These are phyloP conservation scores for Candida oleophila DNA, from an alignment of 805 yeast species.

Conservation along the genomic window DNA sequence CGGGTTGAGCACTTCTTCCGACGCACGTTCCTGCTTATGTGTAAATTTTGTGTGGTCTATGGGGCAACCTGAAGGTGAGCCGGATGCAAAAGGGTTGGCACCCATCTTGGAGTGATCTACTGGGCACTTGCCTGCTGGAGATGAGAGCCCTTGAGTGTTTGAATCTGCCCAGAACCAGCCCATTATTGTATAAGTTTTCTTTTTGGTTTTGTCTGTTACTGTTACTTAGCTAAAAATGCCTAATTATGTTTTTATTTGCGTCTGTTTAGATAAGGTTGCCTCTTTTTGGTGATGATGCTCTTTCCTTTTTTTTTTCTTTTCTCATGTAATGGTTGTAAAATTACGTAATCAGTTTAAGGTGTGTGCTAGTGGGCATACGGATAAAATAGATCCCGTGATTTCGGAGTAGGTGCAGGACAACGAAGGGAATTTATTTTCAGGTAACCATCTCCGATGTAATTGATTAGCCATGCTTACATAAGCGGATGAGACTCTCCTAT, in stretches of 20 bases:
- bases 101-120: conserved; percentile 31
- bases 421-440: too few relatives aligned
- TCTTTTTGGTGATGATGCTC: too few relatives aligned
- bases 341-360: too few relatives aligned
- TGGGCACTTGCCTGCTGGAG: conserved; percentile 32
- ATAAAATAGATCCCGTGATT: too few relatives aligned
- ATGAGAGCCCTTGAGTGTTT: conserved; percentile 3
- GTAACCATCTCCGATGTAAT: too few relatives aligned
- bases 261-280: too few relatives aligned
- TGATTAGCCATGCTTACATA: too few relatives aligned
- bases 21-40: background rate
- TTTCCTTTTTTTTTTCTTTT: background rate
- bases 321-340: too few relatives aligned
- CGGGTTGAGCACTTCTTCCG: conserved; percentile 58
- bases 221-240: background rate
- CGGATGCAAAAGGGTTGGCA: conserved; percentile 4
- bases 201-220: background rate
- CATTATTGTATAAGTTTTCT: conserved; percentile 46
- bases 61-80: conserved; percentile 27
- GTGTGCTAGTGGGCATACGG: too few relatives aligned
- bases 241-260: too few relatives aligned
- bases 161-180: conserved; percentile 88
- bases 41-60: conserved; percentile 25
- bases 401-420: too few relatives aligned
- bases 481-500: too few relatives aligned